Evolutionary conservation across 371 early-diverging fungal species (phyloP), one percentile per base, ranked within the genome.

Genomic region (Rhizopus sp.): DNA sequence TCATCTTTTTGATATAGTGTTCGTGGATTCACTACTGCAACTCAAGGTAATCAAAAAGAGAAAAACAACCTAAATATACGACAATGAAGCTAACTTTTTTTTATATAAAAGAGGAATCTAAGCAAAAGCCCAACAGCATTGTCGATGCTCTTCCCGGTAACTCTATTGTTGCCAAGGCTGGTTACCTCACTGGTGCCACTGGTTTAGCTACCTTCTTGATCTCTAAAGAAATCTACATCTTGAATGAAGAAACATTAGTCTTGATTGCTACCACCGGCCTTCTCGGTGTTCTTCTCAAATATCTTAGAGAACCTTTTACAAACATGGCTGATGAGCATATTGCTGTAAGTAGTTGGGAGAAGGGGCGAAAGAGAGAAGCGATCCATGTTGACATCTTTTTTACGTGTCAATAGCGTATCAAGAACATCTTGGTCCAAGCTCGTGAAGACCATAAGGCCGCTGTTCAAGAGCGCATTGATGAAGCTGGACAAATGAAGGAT

Each of bases 151-250:
- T 96, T 65, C 98, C 98, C 53, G 96, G 96, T 32, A 87, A 92
- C 75, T 86, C 85, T 53, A 68, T 93, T 54, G 85, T 90, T 53
- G 84, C 93, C 72, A 95, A 97, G 86, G 89, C 96, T 38, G 89
- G 90, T 55, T 92, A 88, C 68, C 83, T 95, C 66, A 91, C 94
- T 59, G 78, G 91, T 40, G 81, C 87, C 50, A 86, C 94, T 35
- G 93, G 94, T 63, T 74, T 93, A 56, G 89, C 95, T 44, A 93
- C 96, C 42, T 92, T 84, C 80, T 77, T 92, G 58, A 86, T 97
- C 72, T 92, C 95, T 59, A 96, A 97, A 88, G 98, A 96, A 77
- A 90, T 97, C 80, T 97, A 96, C 79, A 88, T 96, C 58, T 75
- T 96, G 71, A 96, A 96, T 79, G 94, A 91, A 72, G 96, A 97